A percentile compares a stretch with the other conserved stretches of the same genome.
Conservation (phyloP, 305 asterid genomes). For the Fraxinus greggii region DNA sequence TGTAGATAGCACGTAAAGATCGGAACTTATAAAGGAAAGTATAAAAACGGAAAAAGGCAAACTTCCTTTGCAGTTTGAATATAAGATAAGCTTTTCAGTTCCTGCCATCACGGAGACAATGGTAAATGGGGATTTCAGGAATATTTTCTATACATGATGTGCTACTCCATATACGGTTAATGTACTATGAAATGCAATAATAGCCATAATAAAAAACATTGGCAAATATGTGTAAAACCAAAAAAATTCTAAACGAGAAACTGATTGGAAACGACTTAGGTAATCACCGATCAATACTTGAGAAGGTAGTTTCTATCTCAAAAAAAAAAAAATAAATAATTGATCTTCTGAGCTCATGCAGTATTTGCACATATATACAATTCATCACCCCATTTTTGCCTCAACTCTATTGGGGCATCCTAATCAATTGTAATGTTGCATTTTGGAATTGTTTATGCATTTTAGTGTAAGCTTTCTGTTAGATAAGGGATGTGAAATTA, state of each 20-base stretch:
- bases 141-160: not conserved
- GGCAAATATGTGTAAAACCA: not conserved
- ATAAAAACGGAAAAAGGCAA: not conserved
- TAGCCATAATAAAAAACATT: not conserved
- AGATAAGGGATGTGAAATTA: not conserved
- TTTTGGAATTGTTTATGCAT: not conserved
- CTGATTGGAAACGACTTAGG: not conserved
- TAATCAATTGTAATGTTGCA: slow-evolving; percentile 1
- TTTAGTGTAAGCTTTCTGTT: not conserved
- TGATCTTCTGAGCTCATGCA: not conserved
- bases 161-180: not conserved
- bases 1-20: slow-evolving; percentile 1
- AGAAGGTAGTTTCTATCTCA: not conserved
- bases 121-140: not conserved
- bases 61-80: not conserved
- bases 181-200: not conserved
- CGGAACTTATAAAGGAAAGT: not conserved
- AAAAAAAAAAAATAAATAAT: no score
- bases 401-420: not conserved
- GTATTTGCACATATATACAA: not conserved
- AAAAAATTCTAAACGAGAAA: not conserved
- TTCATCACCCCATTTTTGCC: not conserved
- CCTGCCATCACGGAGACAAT: not conserved
- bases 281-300: not conserved
- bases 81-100: not conserved